Evolutionary conservation across 768 basidiomycete species (phyloP), one percentile per base, ranked within the genome.

Genomic region (Amanita rubescens): DNA sequence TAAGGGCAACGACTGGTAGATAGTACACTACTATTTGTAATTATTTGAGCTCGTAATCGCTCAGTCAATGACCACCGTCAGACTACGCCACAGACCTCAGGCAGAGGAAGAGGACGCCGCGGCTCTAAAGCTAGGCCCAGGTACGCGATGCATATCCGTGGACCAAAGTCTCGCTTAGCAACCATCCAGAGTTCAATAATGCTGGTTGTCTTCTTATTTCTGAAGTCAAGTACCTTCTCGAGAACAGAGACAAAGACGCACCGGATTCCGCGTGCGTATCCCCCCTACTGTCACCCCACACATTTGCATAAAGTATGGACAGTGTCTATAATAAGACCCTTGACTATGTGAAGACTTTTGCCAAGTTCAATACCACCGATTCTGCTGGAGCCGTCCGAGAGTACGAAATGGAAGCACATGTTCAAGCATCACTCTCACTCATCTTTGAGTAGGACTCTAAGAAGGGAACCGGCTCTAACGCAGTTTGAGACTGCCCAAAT

Each of bases 401-500:
- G 91, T 92, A 60, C 51, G 87, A 71, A n/a, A 19, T 49, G 45
- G 4, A 14, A 25, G 3, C 41, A 51, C 32, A 20, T 53, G 17
- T 12, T 49, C 20, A n/a, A 51, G 56, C 17, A 33, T 9, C 30
- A 44, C 5, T 46, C n/a, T 30, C 10, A 33, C 37, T 25, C 15
- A 37, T 27, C 10, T n/a, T 12, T 25, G 19, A 11, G 24, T 58
- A 92, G 90, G 63, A 89, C 87, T 1, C 70, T 94, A 6, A 79
- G 87, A 48, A 75, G 90, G 58, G 90, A 93, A 62, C 80, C 84
- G 0, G 82, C 82, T 2, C 65, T 95, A 35, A 90, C 90, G 2
- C 89, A 90, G 62, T 94, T 94, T 59, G 93, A 95, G 72, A 88
- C 88, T 3, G 91, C 92, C 2, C 93, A 95, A 64, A 88, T 95